Conservation (phyloP, 441 rosid species). For the Pelargonium cotyledonis region DNA sequence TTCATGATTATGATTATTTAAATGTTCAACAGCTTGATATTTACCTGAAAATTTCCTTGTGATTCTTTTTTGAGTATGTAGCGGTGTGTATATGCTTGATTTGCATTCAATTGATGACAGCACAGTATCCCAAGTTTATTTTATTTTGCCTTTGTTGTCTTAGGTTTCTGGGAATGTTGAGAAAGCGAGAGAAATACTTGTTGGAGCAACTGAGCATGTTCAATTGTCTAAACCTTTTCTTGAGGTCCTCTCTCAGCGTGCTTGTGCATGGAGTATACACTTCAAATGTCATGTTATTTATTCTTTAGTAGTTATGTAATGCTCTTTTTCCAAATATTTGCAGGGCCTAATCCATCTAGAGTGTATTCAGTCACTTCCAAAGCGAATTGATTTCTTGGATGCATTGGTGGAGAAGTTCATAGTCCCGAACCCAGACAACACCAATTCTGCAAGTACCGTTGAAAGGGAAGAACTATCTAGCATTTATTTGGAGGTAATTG, state of each 20-base stretch:
- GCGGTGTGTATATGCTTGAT: too few species aligned
- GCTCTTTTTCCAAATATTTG: constrained; percentile 6
- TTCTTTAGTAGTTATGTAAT: neutral
- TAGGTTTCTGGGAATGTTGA: constrained; percentile 68
- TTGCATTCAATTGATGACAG: neutral
- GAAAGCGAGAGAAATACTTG: constrained; percentile 68
- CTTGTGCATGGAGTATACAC: neutral
- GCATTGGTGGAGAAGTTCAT: constrained; percentile 66
- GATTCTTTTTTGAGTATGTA: too few species aligned
- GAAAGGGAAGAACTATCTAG: constrained; percentile 87
- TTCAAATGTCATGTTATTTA: neutral
- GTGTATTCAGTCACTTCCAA: constrained; percentile 59
- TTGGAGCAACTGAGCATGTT: constrained; percentile 66
- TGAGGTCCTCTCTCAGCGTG: constrained; percentile 34
- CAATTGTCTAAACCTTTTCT: constrained; percentile 71
- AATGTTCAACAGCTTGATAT: too few species aligned
- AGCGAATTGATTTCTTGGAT: constrained; percentile 64
- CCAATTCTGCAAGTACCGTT: constrained; percentile 38
- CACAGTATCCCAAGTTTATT: constrained; percentile 1
- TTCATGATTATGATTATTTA: too few species aligned
- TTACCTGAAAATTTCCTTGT: too few species aligned
- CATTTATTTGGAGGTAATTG: constrained; percentile 76
- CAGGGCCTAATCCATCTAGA: constrained; percentile 72
- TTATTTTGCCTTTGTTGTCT: constrained; percentile 8
- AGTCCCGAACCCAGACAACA: constrained; percentile 43